These are phyloP conservation scores for Capillidium heterosporum DNA, from an alignment of 371 early-diverging fungal species.

Conservation along the genomic window DNA sequence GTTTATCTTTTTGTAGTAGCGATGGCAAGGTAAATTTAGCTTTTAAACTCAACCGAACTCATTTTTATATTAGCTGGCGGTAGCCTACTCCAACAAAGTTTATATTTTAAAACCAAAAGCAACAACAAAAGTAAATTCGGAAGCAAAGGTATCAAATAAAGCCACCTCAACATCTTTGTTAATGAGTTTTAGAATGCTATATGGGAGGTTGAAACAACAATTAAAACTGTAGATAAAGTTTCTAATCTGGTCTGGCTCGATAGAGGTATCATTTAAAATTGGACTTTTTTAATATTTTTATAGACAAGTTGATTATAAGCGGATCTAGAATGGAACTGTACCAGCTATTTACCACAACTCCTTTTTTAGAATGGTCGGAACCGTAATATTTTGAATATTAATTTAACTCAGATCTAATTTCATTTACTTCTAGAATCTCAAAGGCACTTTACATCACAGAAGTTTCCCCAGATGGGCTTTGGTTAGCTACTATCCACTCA, in stretches of 20 bases:
- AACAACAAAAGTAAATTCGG: no score
- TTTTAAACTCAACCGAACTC: no score
- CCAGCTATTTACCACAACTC: not conserved
- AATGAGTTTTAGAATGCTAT: not conserved
- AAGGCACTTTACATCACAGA: not conserved
- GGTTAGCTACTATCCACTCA: not conserved
- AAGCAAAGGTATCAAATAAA: not conserved
- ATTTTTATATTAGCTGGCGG: not conserved
- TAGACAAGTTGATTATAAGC: not conserved
- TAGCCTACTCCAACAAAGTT: not conserved
- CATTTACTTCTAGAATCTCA: not conserved
- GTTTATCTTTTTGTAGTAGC: no score
- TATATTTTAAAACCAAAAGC: not conserved
- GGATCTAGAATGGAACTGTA: not conserved
- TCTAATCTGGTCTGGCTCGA: not conserved
- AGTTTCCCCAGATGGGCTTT: not conserved
- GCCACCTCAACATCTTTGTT: not conserved
- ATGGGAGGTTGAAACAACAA: not conserved
- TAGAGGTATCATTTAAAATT: not conserved
- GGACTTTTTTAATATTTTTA: not conserved
- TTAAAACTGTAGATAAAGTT: not conserved
- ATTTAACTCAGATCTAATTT: not conserved
- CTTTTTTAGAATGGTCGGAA: not conserved
- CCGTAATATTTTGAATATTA: not conserved
- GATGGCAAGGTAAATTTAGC: no score